These are phyloP conservation scores for Aspergillus sp. DNA, from an alignment of 2,329 filamentous ascomycete genomes.

Conservation along the genomic window DNA sequence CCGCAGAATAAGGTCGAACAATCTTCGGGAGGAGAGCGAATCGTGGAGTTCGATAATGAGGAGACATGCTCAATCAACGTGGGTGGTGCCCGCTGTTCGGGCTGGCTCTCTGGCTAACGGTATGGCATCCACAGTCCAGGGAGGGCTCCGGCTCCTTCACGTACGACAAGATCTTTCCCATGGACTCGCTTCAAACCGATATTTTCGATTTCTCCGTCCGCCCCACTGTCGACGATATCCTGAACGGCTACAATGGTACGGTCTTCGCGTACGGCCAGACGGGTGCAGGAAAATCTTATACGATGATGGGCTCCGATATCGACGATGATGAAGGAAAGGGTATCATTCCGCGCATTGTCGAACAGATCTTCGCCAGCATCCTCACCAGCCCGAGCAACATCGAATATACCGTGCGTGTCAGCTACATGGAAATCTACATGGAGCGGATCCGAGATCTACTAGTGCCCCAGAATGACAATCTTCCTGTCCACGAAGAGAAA, in stretches of 20 bases:
- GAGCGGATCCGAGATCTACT: slow-evolving; percentile 92
- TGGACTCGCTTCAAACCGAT: slow-evolving; percentile 79
- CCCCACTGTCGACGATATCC: slow-evolving; percentile 90
- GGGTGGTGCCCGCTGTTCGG: slow-evolving; percentile 20
- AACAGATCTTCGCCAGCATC: slow-evolving; percentile 96
- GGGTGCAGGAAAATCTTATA: slow-evolving; percentile 96
- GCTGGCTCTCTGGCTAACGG: slow-evolving; percentile 8
- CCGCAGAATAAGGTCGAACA: slow-evolving; percentile 94
- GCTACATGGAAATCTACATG: slow-evolving; percentile 99
- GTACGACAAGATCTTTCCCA: slow-evolving; percentile 95
- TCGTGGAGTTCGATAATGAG: slow-evolving; percentile 78
- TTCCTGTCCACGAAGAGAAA: slow-evolving; percentile 97
- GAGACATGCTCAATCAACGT: slow-evolving; percentile 84
- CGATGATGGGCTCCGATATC: slow-evolving; percentile 96
- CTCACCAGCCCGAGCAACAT: slow-evolving; percentile 84
- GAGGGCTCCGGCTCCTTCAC: slow-evolving; percentile 83
- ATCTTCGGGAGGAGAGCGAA: slow-evolving; percentile 78
- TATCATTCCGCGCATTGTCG: slow-evolving; percentile 92
- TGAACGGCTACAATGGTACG: slow-evolving; percentile 98
- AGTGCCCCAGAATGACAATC: slow-evolving; percentile 85
- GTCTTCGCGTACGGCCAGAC: slow-evolving; percentile 99
- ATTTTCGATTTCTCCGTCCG: slow-evolving; percentile 98
- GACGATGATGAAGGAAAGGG: slow-evolving; percentile 79
- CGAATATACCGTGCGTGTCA: slow-evolving; percentile 96
- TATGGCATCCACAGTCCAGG: slow-evolving; percentile 53